Percentiles rank a stretch among this genome's conserved stretches.
Evolutionary conservation across 1,284 basidiomycete genomes (phyloP).

Genomic region (Entoloma clypeatum): DNA sequence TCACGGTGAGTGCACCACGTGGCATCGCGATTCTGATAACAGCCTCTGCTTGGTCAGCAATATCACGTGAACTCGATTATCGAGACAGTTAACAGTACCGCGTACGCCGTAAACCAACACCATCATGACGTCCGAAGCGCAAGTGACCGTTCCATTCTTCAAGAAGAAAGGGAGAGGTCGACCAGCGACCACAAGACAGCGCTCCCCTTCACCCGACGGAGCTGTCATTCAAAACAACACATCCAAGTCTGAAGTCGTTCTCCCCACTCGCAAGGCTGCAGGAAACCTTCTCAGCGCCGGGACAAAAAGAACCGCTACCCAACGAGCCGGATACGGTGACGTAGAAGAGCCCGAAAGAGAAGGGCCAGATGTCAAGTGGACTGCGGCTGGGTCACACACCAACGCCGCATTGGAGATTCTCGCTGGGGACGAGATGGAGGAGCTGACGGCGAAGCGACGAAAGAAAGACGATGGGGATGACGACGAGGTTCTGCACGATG

Average conservation of each 20-base stretch:
- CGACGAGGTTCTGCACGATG: slow-evolving; percentile 65
- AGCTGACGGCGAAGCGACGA: slow-evolving; percentile 61
- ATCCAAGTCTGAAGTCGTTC: slow-evolving; percentile 65
- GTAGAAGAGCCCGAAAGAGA: slow-evolving; percentile 46
- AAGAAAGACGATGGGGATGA: slow-evolving; percentile 52
- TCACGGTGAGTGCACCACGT: too few relatives aligned
- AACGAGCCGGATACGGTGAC: slow-evolving; percentile 50
- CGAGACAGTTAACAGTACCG: slow-evolving; percentile 2
- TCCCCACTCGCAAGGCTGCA: slow-evolving; percentile 65
- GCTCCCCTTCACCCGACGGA: slow-evolving; percentile 58
- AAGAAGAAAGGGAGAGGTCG: slow-evolving; percentile 82
- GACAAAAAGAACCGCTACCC: slow-evolving; percentile 70
- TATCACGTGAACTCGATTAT: too few relatives aligned
- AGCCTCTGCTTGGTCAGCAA: too few relatives aligned
- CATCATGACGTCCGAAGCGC: slow-evolving; percentile 38
- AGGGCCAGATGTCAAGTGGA: slow-evolving; percentile 79
- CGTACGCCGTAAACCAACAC: slow-evolving; percentile 13
- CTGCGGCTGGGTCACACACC: slow-evolving; percentile 62
- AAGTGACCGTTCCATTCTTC: slow-evolving; percentile 73
- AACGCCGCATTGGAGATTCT: slow-evolving; percentile 69
- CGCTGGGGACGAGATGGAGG: slow-evolving; percentile 76
- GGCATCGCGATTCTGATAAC: too few relatives aligned
- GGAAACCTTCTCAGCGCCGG: slow-evolving; percentile 79
- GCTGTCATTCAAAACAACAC: slow-evolving; percentile 25
- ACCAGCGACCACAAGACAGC: slow-evolving; percentile 68